Base-by-base conservation (phyloP, 768 basidiomycete genomes). In the Podaxis mareebaensis region DNA sequence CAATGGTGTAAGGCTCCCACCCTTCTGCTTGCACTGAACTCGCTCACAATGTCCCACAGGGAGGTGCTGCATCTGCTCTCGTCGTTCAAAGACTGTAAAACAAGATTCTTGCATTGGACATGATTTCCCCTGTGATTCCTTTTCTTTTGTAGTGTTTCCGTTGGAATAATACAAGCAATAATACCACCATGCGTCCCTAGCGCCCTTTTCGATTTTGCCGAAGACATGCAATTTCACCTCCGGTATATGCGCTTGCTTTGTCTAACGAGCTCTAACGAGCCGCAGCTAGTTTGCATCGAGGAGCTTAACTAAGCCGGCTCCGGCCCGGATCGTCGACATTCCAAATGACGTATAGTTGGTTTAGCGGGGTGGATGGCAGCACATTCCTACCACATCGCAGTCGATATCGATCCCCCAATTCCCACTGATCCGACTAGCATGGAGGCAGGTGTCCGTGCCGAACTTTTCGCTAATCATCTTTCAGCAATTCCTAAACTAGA, bases 51-150 rank as follows among this genome's bases (percentile, higher is more conserved):
- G 68, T 69, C 60, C 67, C 20, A 63, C 70, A 95, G 93, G 94
- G 95, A 70, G 95, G 95, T 71, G 95, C 93, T 61, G 93, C 95
- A 54, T 95, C 93, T 40, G 93, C 96, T 40, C 81, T 98, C 67
- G 83, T 97, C 64, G 85, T 98, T 66, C 93, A 96, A 79, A 92
- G 86, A 72, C 72, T 96, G 72, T 96, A 82, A 85, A 73, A 64
- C 64, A 65, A 42, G 17, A n/a, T 46, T 22, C 28, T 49, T 36
- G 33, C n/a, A 48, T 42, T 33, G 38, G 36, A 24, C 22, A 2
- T 4, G 42, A n/a, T 58, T 15, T 48, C 44, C 8, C 33, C 51
- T 30, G 17, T 36, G 22, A 53, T 52, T 30, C 10, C 12, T 10
- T 28, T 48, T 51, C 24, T 33, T 57, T 20, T 24, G 48, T 59